These are phyloP conservation scores for Beauveria asiatica DNA, from an alignment of 2,329 filamentous ascomycete species.

Conservation along the genomic window DNA sequence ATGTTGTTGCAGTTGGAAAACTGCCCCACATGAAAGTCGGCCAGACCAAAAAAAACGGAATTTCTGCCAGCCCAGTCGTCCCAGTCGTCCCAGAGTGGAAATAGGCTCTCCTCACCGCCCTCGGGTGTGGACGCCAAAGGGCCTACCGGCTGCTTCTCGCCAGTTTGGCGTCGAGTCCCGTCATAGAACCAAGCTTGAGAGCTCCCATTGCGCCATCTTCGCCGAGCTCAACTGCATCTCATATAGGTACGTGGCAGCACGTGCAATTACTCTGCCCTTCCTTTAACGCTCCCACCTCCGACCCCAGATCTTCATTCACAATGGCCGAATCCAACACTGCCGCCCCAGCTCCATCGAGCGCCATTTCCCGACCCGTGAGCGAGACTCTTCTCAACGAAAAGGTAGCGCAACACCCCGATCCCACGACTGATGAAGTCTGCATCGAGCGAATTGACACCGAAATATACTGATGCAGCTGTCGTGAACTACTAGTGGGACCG, in stretches of 20 bases:
- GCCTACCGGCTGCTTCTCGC: constrained; percentile 28
- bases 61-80: constrained; percentile 34
- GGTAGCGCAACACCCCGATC: constrained; percentile 38
- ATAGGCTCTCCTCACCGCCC: constrained; percentile 32
- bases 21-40: constrained; percentile 7
- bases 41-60: constrained; percentile 33
- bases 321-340: constrained; percentile 48
- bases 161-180: constrained; percentile 18
- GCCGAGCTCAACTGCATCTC: constrained; percentile 5
- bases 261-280: neutral
- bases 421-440: neutral
- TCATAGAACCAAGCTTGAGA: constrained; percentile 8
- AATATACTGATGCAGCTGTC: constrained; percentile 15
- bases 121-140: constrained; percentile 27
- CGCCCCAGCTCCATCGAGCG: constrained; percentile 45
- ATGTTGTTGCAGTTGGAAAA: constrained; percentile 2
- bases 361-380: constrained; percentile 79
- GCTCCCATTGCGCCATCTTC: neutral
- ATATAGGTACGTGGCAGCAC: neutral
- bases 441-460: neutral
- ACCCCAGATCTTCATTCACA: constrained; percentile 18
- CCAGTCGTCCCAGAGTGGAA: constrained; percentile 18
- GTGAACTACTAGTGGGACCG: constrained; percentile 72
- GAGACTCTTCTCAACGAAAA: constrained; percentile 98
- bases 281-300: constrained; percentile 1